Percentiles rank a stretch among this genome's conserved stretches.
These are phyloP conservation scores for Syzygium aromaticum DNA, from an alignment of 345 rosid species.

Conservation along the genomic window DNA sequence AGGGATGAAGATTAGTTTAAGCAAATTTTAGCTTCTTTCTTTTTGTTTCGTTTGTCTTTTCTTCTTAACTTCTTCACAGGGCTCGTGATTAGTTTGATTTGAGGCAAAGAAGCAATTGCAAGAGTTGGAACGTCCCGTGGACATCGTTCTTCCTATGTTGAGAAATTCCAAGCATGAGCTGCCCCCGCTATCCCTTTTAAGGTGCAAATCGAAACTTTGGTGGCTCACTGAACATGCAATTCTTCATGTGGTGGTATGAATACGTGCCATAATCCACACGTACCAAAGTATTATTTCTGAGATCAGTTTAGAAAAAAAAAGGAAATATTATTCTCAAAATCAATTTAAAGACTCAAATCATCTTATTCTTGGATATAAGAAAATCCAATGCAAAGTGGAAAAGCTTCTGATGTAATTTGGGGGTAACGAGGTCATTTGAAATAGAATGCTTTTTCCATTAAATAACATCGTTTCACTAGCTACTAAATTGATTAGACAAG, in stretches of 20 bases:
- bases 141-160: neutral
- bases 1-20: neutral
- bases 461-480: neutral
- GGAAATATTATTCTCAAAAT: neutral
- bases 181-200: neutral
- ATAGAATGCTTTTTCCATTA: neutral
- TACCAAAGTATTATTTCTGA: neutral
- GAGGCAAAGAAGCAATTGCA: neutral
- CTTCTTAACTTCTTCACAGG: neutral
- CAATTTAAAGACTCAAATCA: neutral
- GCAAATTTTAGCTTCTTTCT: neutral
- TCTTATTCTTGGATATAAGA: neutral
- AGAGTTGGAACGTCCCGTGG: neutral
- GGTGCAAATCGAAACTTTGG: neutral
- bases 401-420: neutral
- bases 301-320: neutral
- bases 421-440: neutral
- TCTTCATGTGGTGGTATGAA: neutral
- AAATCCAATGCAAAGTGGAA: neutral
- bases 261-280: neutral
- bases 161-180: neutral
- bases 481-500: neutral
- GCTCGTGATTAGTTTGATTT: neutral
- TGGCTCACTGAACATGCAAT: neutral
- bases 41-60: neutral